Evolutionary conservation across 768 basidiomycete genomes (phyloP).

Genomic region (Boletus patriciae): DNA sequence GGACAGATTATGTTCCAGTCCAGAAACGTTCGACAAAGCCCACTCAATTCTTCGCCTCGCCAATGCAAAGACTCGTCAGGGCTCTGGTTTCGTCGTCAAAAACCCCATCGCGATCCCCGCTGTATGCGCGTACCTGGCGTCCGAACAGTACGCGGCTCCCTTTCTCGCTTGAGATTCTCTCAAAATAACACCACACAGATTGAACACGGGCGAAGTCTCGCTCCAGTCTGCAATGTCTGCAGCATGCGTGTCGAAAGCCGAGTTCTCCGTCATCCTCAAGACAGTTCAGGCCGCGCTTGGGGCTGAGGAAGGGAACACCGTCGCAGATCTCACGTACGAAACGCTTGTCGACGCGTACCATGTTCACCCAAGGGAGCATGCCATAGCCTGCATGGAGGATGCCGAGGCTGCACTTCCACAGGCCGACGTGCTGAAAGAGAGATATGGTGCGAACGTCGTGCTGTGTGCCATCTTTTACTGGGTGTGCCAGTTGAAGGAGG

Average conservation of each 20-base stretch:
- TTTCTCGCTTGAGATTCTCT: background rate
- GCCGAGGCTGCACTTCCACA: conserved; percentile 30
- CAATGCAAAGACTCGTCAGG: conserved; percentile 25
- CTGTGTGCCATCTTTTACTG: conserved; percentile 47
- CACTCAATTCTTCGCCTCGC: conserved; percentile 23
- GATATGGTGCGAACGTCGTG: conserved; percentile 24
- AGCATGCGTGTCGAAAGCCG: conserved; percentile 22
- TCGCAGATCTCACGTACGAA: conserved; percentile 27
- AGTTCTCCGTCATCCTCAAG: conserved; percentile 26
- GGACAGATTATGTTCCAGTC: conserved; percentile 19
- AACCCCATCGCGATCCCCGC: conserved; percentile 25
- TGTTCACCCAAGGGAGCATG: conserved; percentile 10
- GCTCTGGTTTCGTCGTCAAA: conserved; percentile 30
- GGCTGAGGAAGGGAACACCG: background rate
- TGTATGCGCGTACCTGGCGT: conserved; percentile 34
- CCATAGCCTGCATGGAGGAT: conserved; percentile 36
- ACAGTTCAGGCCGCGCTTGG: conserved; percentile 20
- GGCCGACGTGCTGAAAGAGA: conserved; percentile 16
- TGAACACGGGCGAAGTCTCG: conserved; percentile 32
- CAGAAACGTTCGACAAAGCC: conserved; percentile 26
- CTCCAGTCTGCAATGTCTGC: conserved; percentile 26
- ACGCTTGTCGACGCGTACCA: conserved; percentile 33
- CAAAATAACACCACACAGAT: conserved; percentile 5
- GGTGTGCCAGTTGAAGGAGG: conserved; percentile 43
- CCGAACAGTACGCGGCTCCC: conserved; percentile 28